Conservation (phyloP, 495 filamentous ascomycete species). For the Niebla homalea region DNA sequence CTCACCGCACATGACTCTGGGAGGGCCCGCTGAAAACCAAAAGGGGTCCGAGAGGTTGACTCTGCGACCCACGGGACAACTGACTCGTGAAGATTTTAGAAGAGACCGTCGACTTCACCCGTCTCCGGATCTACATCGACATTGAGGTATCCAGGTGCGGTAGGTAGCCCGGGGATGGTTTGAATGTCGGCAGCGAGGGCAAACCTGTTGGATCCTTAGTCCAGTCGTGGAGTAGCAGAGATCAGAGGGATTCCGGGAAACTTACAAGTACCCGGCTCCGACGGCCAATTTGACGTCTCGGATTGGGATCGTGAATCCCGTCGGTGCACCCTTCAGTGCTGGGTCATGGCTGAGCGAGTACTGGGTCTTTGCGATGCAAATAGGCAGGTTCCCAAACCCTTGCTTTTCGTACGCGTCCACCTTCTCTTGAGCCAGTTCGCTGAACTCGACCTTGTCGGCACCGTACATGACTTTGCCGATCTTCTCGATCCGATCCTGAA, state of each 20-base stretch:
- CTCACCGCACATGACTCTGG: too few relatives aligned
- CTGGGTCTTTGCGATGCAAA: conserved; percentile 96
- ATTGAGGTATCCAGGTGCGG: conserved; percentile 90
- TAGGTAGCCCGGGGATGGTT: conserved; percentile 92
- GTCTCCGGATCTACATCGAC: conserved; percentile 89
- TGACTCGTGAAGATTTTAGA: conserved; percentile 36
- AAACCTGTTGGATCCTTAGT: conserved; percentile 42
- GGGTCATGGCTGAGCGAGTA: conserved; percentile 94
- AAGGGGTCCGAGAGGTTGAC: too few relatives aligned
- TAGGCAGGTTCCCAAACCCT: conserved; percentile 82
- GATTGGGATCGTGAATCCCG: conserved; percentile 90
- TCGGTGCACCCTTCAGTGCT: conserved; percentile 87
- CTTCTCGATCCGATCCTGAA: conserved; percentile 81
- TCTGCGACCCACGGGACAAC: too few relatives aligned
- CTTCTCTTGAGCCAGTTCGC: conserved; percentile 87
- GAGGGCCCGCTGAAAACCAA: too few relatives aligned
- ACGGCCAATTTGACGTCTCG: conserved; percentile 87
- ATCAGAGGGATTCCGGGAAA: conserved; percentile 1
- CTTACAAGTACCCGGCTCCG: conserved; percentile 82
- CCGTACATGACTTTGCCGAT: conserved; percentile 93
- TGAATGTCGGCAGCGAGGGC: conserved; percentile 95
- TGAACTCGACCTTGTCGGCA: conserved; percentile 80
- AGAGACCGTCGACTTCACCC: conserved; percentile 89
- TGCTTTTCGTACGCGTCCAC: conserved; percentile 88
- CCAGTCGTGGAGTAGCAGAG: neutral